Evolutionary conservation across 2,329 filamentous ascomycete genomes (phyloP), one percentile per base, ranked within the genome.

Genomic region (Fragosphaeria purpurea): DNA sequence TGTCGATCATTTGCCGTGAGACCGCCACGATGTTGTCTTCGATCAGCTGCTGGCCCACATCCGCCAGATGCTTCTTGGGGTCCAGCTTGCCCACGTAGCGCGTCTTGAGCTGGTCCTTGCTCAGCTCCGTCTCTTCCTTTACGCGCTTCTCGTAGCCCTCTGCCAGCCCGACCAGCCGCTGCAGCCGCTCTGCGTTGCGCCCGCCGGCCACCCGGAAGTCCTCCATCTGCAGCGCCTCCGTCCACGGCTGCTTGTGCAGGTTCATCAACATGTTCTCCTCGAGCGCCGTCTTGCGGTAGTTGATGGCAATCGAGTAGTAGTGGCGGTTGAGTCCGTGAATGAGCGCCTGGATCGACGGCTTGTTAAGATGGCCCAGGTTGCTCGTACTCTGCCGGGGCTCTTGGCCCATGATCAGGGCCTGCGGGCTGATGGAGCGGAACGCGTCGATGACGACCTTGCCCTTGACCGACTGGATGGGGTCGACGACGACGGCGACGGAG

Each of bases 191-290:
- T 65, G 90, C 87, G 66, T 95, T 98, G 66, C 86, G 82, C 57
- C 82, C 75, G 50, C 83, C 88, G 65, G 97, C 91, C 51, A 80
- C 73, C 57, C 83, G 80, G 77, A 98, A 98, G 68, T 97, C 90
- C 54, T 91, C 87, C 89, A 98, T 97, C 66, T 95, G 82, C 57
- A 98, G 70, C 5, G 91, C 93, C 68, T 98, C 93, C 1, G 94
- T 98, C 93, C 93, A 98, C 43, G 96, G 90, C 60, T 97, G 93
- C 77, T 98, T 98, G 79, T 98, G 93, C 58, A 98, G 74, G 67
- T 98, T 98, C 94, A 98, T 98, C 62, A 98, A 71, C 93, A 98
- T 98, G 70, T 95, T 97, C 76, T 98, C 94, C 68, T 98, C 93
- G 47, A 98, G 75, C 1, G 88, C 91, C 0, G 91, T 95, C 76